A percentile compares a stretch with the other conserved stretches of the same genome.
These are phyloP conservation scores for Fusarium stilboides DNA, from an alignment of 2,329 filamentous ascomycete genomes.

Conservation along the genomic window DNA sequence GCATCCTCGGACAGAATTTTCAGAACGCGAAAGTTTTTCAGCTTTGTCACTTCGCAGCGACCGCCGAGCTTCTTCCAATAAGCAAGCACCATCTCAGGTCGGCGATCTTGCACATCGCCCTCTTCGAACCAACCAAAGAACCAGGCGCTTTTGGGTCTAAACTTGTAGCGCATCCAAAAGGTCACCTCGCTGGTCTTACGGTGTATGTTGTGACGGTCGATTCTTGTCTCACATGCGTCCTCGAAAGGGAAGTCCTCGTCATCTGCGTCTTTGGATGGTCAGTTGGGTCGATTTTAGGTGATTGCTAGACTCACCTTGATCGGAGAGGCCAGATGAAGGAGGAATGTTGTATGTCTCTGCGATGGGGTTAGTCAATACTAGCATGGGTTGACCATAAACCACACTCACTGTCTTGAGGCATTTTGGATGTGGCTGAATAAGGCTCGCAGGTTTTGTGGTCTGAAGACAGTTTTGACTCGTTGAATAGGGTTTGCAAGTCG, in stretches of 20 bases:
- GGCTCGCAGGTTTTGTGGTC: too few relatives aligned
- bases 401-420: too few relatives aligned
- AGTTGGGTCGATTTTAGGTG: not conserved
- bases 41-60: not conserved
- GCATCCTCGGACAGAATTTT: constrained; percentile 12
- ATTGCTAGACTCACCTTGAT: not conserved
- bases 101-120: constrained; percentile 7
- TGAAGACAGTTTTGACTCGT: too few relatives aligned
- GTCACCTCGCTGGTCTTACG: constrained; percentile 4
- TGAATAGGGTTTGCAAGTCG: too few relatives aligned
- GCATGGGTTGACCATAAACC: too few relatives aligned
- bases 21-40: constrained; percentile 12
- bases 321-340: not conserved
- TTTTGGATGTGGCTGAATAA: too few relatives aligned
- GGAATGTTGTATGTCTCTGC: not conserved
- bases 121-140: constrained; percentile 8
- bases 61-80: constrained; percentile 24
- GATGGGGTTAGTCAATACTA: not conserved
- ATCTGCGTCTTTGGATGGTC: not conserved
- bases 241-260: constrained; percentile 20
- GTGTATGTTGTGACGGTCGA: constrained; percentile 12
- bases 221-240: constrained; percentile 5
- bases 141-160: not conserved
- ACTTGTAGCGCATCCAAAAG: constrained; percentile 12
- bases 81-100: constrained; percentile 1